Percentiles rank a stretch among this genome's conserved stretches.
Conservation (phyloP, 2,329 filamentous ascomycete species). For the Raffaelea albimanens region DNA sequence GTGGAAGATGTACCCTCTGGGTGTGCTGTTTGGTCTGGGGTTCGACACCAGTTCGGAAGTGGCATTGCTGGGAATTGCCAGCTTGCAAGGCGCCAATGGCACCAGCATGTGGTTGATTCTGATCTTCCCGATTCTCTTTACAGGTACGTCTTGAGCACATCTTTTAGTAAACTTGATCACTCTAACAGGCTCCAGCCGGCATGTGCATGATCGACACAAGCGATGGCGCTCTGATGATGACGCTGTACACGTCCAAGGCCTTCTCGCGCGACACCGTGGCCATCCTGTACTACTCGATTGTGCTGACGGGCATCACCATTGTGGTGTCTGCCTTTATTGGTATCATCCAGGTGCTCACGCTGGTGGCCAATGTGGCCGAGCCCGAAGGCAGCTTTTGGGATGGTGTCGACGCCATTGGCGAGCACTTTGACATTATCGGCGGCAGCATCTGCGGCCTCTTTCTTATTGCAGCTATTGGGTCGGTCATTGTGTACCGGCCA, state of each 20-base stretch:
- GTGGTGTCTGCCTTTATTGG: conserved; percentile 80
- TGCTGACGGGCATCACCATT: conserved; percentile 76
- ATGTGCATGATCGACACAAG: conserved; percentile 94
- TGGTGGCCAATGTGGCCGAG: conserved; percentile 66
- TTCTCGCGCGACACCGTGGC: conserved; percentile 77
- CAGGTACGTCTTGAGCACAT: conserved; percentile 56
- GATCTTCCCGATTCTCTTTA: conserved; percentile 85
- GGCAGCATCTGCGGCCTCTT: conserved; percentile 82
- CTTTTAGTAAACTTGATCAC: not conserved
- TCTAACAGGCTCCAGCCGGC: conserved; percentile 60
- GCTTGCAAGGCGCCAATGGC: conserved; percentile 74
- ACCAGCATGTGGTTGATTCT: conserved; percentile 91
- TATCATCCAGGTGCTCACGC: conserved; percentile 69
- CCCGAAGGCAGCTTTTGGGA: conserved; percentile 81
- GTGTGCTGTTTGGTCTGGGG: conserved; percentile 80
- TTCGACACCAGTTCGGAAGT: conserved; percentile 96
- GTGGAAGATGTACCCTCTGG: conserved; percentile 95
- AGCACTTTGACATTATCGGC: conserved; percentile 79
- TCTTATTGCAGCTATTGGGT: conserved; percentile 63
- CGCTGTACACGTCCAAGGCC: conserved; percentile 72
- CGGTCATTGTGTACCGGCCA: conserved; percentile 66
- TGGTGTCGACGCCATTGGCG: conserved; percentile 64
- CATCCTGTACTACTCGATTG: conserved; percentile 87
- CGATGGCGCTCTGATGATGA: conserved; percentile 92
- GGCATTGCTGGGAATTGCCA: conserved; percentile 81